Conservation (phyloP, 129 eudicot species). For the Tagetes erecta region DNA sequence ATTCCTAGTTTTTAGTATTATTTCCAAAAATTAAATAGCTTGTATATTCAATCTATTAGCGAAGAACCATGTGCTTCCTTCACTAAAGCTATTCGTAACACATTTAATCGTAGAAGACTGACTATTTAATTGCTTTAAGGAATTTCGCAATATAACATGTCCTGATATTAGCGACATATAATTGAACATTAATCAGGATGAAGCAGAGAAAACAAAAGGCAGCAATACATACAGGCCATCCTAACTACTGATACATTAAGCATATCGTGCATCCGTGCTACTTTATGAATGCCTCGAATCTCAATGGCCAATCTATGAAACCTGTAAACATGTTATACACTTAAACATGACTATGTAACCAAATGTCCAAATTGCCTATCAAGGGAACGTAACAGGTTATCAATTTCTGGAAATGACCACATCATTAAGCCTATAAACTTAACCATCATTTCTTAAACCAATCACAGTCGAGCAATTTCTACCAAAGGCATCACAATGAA, state of each 20-base stretch:
- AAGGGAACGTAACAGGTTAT: background rate
- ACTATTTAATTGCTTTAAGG: background rate
- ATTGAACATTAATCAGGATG: background rate
- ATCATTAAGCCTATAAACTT: background rate
- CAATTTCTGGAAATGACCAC: background rate
- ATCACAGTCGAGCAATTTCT: conserved; percentile 16
- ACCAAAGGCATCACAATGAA: background rate
- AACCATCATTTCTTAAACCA: background rate
- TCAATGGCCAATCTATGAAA: background rate
- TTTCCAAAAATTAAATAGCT: conserved; percentile 13
- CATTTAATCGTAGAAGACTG: background rate
- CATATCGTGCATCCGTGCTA: background rate
- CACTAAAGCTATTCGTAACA: background rate
- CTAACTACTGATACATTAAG: conserved; percentile 1
- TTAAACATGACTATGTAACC: background rate
- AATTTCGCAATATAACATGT: background rate
- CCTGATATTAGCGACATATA: background rate
- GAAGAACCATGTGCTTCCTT: conserved; percentile 4
- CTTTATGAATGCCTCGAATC: background rate
- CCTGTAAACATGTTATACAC: conserved; percentile 4
- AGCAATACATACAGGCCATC: conserved; percentile 7
- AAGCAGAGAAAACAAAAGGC: conserved; percentile 14
- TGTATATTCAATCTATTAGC: conserved; percentile 12
- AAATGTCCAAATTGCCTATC: conserved; percentile 7
- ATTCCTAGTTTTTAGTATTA: conserved; percentile 25